A percentile compares a stretch with the other conserved stretches of the same genome.
Conservation (phyloP, 257 asterid species). For the Linderniella brevidens region DNA sequence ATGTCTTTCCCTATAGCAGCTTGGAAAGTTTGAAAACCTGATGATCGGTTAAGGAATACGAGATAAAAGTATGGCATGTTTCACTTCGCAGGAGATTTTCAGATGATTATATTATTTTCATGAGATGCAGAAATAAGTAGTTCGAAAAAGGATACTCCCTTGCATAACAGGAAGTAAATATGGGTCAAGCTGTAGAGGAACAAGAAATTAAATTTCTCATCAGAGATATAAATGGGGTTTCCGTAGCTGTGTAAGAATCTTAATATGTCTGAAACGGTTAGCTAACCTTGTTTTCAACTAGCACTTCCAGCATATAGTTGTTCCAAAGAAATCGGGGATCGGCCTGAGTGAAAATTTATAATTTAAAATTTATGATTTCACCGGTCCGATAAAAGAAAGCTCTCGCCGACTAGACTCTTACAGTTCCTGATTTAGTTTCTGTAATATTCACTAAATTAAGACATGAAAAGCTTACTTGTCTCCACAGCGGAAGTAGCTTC, state of each 20-base stretch:
- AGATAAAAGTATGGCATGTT: no score
- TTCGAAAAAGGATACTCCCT: slow-evolving; percentile 86
- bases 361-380: background rate
- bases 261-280: no score
- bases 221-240: background rate
- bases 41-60: slow-evolving; percentile 6
- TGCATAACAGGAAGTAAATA: slow-evolving; percentile 90
- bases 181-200: slow-evolving; percentile 67
- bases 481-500: slow-evolving; percentile 91
- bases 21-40: slow-evolving; percentile 86
- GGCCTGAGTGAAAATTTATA: slow-evolving; percentile 35
- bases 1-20: slow-evolving; percentile 83
- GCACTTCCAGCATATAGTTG: slow-evolving; percentile 86
- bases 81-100: no score
- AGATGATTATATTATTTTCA: no score
- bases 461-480: slow-evolving; percentile 58
- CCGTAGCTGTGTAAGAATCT: no score
- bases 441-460: no score
- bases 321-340: slow-evolving; percentile 99
- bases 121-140: slow-evolving; percentile 11
- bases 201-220: background rate
- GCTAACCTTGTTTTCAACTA: slow-evolving; percentile 76
- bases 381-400: no score
- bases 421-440: no score
- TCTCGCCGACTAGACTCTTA: no score